Evolutionary conservation across 179 eudicot species (phyloP).

Genomic region (Corrigiola litoralis): DNA sequence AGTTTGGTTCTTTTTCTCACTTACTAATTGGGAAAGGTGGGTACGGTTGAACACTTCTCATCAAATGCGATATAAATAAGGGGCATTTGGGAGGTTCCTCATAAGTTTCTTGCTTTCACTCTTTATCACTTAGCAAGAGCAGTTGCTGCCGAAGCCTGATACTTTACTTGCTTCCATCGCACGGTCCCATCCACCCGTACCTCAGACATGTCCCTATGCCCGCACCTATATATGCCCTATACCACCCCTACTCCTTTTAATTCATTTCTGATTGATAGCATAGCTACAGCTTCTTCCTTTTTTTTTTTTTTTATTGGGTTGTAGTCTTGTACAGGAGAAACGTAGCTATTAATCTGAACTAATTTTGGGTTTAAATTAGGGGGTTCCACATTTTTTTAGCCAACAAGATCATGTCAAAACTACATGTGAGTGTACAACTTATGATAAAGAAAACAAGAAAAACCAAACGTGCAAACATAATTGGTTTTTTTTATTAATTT

Average conservation of each 20-base stretch:
- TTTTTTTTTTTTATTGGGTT: too few relatives aligned
- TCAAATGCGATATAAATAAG: background rate
- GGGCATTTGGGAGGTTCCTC: background rate
- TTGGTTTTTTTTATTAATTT: too few relatives aligned
- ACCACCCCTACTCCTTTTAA: background rate
- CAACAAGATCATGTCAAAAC: too few relatives aligned
- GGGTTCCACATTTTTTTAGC: too few relatives aligned
- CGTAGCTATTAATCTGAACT: too few relatives aligned
- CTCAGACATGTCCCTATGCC: conserved; percentile 40
- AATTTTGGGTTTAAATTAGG: too few relatives aligned
- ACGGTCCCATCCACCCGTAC: conserved; percentile 34
- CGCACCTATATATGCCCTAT: conserved; percentile 28
- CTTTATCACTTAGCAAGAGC: background rate
- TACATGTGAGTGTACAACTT: too few relatives aligned
- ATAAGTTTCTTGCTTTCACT: background rate
- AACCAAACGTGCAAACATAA: too few relatives aligned
- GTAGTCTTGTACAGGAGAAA: too few relatives aligned
- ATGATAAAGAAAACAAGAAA: too few relatives aligned
- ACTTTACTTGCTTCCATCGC: conserved; percentile 24
- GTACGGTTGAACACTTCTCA: background rate
- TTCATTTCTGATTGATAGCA: background rate
- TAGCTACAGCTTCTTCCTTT: too few relatives aligned
- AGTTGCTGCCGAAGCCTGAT: background rate
- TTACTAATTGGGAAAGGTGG: background rate
- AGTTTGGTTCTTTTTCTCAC: conserved; percentile 25